Percentiles rank a stretch among this genome's conserved stretches.
Conservation (phyloP, 2,329 filamentous ascomycete species). For the Didymella lethalis region DNA sequence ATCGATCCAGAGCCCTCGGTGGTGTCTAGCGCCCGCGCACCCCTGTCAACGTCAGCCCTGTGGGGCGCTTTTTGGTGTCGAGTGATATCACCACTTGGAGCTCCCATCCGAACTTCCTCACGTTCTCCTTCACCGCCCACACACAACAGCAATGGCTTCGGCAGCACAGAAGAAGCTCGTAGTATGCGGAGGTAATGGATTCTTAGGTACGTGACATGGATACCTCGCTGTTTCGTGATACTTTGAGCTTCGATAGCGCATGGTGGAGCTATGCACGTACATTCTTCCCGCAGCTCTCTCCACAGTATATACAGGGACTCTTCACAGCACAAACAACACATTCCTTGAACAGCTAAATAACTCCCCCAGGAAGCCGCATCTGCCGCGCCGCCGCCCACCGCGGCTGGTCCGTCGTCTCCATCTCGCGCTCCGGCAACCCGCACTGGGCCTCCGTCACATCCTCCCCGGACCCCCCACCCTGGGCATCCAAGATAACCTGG, state of each 20-base stretch:
- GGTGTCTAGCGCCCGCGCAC: constrained; percentile 17
- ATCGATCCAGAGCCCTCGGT: constrained; percentile 7
- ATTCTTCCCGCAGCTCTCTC: background rate
- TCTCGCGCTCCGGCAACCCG: constrained; percentile 94
- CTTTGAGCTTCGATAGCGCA: background rate
- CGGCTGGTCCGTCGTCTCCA: constrained; percentile 90
- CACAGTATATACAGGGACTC: no score
- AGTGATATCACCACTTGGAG: constrained; percentile 50
- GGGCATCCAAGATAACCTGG: constrained; percentile 86
- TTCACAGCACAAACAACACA: no score
- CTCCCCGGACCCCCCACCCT: constrained; percentile 73
- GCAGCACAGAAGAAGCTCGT: constrained; percentile 78
- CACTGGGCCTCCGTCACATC: constrained; percentile 83
- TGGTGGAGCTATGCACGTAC: background rate
- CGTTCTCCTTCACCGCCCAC: constrained; percentile 9
- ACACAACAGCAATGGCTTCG: constrained; percentile 55
- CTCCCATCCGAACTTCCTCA: constrained; percentile 14
- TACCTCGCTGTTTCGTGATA: background rate
- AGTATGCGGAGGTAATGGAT: constrained; percentile 93
- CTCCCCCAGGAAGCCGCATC: constrained; percentile 70
- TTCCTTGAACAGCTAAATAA: no score
- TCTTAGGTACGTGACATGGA: constrained; percentile 68
- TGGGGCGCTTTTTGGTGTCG: constrained; percentile 20
- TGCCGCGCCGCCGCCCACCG: constrained; percentile 86
- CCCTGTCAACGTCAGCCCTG: constrained; percentile 43